phyloP scores from a whole-genome alignment of 306 rosid genomes.

The Cyamopsis tetragonoloba region DNA sequence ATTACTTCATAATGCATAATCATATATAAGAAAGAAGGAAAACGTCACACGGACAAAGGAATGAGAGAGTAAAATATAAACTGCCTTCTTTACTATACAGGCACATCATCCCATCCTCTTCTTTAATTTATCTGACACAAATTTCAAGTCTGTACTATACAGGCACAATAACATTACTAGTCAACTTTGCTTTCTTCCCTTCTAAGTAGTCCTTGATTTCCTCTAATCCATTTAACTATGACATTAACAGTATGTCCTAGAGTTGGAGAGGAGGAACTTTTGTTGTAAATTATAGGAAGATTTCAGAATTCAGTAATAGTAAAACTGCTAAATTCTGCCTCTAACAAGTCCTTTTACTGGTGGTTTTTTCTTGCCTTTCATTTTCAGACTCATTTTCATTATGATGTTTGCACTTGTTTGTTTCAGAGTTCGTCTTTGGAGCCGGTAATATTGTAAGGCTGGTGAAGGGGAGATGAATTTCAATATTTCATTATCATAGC shows the following conservation, averaged over 20 bases:
- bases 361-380: background rate
- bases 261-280: background rate
- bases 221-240: background rate
- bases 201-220: background rate
- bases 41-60: background rate
- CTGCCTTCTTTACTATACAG: background rate
- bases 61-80: background rate
- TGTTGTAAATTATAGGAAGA: background rate
- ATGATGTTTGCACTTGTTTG: conserved; percentile 24
- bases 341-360: background rate
- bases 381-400: conserved; percentile 13
- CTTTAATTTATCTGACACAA: background rate
- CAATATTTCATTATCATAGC: background rate
- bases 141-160: background rate
- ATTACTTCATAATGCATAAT: background rate
- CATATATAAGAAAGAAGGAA: background rate
- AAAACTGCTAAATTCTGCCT: background rate
- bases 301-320: background rate
- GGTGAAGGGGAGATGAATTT: background rate
- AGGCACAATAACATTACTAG: background rate
- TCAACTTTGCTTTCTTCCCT: background rate
- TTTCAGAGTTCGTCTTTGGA: background rate
- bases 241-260: background rate
- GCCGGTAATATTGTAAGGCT: background rate
- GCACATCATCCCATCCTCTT: background rate